phyloP scores from a whole-genome alignment of 2,329 filamentous ascomycete species.

The Fusarium zealandicum region DNA sequence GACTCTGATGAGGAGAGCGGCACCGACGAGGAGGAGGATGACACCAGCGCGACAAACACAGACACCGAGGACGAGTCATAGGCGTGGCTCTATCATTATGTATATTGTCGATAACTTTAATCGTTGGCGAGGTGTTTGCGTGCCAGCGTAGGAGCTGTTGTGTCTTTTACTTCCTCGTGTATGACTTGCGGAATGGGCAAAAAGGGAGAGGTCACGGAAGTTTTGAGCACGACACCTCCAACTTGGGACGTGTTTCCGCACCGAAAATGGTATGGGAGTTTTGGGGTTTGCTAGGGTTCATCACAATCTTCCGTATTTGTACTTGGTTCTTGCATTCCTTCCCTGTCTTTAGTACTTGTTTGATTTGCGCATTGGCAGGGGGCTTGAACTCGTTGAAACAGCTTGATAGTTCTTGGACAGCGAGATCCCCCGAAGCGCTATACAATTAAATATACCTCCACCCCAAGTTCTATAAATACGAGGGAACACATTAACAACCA shows the following conservation, averaged over 20 bases:
- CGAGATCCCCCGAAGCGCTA: too few relatives aligned
- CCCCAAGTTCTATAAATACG: too few relatives aligned
- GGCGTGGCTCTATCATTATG: conserved; percentile 6
- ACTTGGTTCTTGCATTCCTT: conserved; percentile 2
- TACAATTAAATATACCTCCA: too few relatives aligned
- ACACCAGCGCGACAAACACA: conserved; percentile 73
- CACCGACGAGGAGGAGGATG: conserved; percentile 72
- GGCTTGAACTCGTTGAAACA: neutral
- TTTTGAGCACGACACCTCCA: conserved; percentile 14
- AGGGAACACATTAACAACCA: too few relatives aligned
- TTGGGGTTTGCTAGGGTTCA: conserved; percentile 22
- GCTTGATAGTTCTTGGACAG: too few relatives aligned
- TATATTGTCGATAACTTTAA: conserved; percentile 17
- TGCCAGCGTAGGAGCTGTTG: conserved; percentile 9
- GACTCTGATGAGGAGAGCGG: conserved; percentile 84
- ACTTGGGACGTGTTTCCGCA: conserved; percentile 25
- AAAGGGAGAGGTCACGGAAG: conserved; percentile 2
- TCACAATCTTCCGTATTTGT: conserved; percentile 22
- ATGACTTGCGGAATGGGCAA: conserved; percentile 17
- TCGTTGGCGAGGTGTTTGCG: conserved; percentile 5
- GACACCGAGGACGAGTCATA: conserved; percentile 70
- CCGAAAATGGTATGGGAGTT: conserved; percentile 28
- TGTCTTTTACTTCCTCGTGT: conserved; percentile 23
- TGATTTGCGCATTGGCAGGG: too few relatives aligned
- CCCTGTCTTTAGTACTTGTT: neutral